Base-by-base conservation (phyloP, 2,329 filamentous ascomycete species). In the Xylariaceae sp. region DNA sequence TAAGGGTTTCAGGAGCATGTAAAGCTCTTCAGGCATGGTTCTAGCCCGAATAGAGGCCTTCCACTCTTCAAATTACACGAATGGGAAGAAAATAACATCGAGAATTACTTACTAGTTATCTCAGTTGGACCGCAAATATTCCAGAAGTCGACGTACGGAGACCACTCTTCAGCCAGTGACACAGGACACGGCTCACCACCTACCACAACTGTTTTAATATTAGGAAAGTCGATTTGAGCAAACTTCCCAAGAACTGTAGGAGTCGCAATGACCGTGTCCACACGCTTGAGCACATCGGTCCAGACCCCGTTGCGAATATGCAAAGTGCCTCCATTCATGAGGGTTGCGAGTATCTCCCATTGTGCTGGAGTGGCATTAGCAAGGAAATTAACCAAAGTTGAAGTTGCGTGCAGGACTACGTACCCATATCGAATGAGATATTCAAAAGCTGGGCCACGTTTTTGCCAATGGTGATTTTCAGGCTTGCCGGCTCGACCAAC, bases 381-480 rank as follows among this genome's bases (percentile, higher is more conserved):
- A 31, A 12, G 33, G 43, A 53, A 17, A 34, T 56, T 24, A 43
- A 49, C 6, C 12, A 36, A 24, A 41, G 39, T n/a, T 45, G 44
- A 33, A 41, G 47, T 41, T 58, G n/a, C 46, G 12, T 23, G 14
- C 39, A 47, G 6, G 29, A 41, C 12, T 16, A 72, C 80, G 65
- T 74, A 84, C 83, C 81, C 82, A 86, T 86, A 61, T 86, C 84
- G 60, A 86, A 87, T 39, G 80, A 81, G 40, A 87, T 79, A 58
- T 82, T 85, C 36, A 86, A 73, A 6, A 85, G 74, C 53, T 84
- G 82, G 2, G 79, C 82, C 6, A 86, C 83, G 11, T 77, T 77
- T 9, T 75, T 79, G 11, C 83, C 83, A 2, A 74, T 69, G 9
- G 64, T 70, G 47, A 86, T 80, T 3, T 77, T 79, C 14, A 87